Evolutionary conservation across 2,329 filamentous ascomycete species (phyloP), one percentile per base, ranked within the genome.

Genomic region (Tolypocladium endophyticum): DNA sequence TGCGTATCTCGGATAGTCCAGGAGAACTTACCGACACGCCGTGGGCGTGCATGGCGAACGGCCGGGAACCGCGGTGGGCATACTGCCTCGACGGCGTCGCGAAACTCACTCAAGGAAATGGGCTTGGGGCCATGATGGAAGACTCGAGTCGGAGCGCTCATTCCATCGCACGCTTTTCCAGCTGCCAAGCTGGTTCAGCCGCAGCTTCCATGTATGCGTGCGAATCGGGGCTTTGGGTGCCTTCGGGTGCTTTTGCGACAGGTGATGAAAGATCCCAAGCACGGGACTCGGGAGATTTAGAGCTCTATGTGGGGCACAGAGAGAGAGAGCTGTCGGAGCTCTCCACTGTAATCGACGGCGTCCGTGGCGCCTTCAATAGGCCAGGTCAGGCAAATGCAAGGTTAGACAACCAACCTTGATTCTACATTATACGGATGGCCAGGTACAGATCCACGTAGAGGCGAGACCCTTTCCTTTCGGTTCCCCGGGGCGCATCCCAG

Each of bases 51-150:
- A 45, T 64, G 66, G 50, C 73, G 72, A 23, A 71, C 72, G 30
- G 70, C 66, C 2, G 78, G 77, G 66, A 80, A 83, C n/a, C 80
- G 77, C 14, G 79, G 79, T 35, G 70, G 72, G 64, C 80, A 79
- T 61, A 74, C 74, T 57, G 81, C 77, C 57, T 76, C 75, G 60
- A 86, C 63, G 23, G 79, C 82, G 63, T 84, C 73, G 61, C 68
- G 68, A 63, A 77, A 77, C 62, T 77, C 75, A 60, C 63, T 20
- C 56, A 70, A 59, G 55, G 69, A 65, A 61, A 77, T 72, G 57
- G 76, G 76, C 60, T 70, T 71, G 59, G 73, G 67, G 58, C 68
- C 71, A 64, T 70, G 71, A 62, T 77, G 72, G 61, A 75, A 70
- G 61, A 73, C 69, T 38, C 66, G 69, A 58, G 68, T 60, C 58